Evolutionary conservation across 176 grass and related monocot species (phyloP).

Genomic region (Phoenix dactylifera): DNA sequence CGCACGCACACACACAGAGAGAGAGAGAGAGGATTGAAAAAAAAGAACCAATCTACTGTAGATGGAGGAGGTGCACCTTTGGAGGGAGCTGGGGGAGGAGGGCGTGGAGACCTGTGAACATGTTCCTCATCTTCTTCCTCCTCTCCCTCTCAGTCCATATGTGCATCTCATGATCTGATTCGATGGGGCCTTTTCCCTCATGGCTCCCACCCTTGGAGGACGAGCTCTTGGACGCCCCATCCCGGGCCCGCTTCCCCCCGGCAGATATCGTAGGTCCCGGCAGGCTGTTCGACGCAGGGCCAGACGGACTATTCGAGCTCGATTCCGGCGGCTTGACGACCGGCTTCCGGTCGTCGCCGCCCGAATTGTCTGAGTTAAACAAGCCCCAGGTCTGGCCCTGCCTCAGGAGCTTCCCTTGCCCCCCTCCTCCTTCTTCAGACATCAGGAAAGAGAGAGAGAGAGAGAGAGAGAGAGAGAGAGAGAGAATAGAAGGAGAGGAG

Average conservation of each 20-base stretch:
- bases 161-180: constrained; percentile 12
- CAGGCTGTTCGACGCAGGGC: background rate
- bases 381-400: background rate
- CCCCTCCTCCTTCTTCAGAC: background rate
- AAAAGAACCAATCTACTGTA: constrained; percentile 1
- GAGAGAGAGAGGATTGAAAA: background rate
- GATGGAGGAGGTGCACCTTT: constrained; percentile 12
- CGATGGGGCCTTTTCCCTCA: background rate
- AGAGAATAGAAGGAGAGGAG: background rate
- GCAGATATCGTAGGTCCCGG: background rate
- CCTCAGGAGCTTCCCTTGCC: background rate
- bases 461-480: background rate
- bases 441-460: background rate
- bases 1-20: too few species aligned
- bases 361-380: background rate
- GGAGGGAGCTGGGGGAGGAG: constrained; percentile 31
- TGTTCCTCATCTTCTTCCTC: constrained; percentile 32
- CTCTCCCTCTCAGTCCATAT: constrained; percentile 33
- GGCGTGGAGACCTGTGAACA: constrained; percentile 29
- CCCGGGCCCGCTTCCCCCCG: background rate
- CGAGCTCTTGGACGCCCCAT: background rate
- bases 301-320: background rate
- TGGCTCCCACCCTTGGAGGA: too few species aligned
- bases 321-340: background rate
- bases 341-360: background rate